A percentile compares a stretch with the other conserved stretches of the same genome.
phyloP scores from a whole-genome alignment of 2,329 filamentous ascomycete genomes.

The Cladorrhinum sp. region DNA sequence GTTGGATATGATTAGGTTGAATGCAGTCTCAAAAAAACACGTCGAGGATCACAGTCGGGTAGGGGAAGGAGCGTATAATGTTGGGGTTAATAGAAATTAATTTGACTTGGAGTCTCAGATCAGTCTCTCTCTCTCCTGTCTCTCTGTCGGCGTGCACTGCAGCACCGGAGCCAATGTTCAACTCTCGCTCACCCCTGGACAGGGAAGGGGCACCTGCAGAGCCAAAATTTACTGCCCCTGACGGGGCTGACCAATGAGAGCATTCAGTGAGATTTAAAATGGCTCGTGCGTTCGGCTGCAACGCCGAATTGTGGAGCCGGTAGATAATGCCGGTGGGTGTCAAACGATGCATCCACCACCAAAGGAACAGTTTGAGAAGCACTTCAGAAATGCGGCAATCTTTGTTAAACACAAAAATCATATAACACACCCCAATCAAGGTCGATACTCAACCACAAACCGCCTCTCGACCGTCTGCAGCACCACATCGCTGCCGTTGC shows the following conservation, averaged over 20 bases:
- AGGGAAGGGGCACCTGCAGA: constrained; percentile 13
- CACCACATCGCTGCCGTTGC: constrained; percentile 61
- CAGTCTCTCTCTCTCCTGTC: not conserved
- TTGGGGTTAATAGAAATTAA: too few relatives aligned
- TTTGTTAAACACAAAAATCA: too few relatives aligned
- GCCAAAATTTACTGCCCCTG: constrained; percentile 24
- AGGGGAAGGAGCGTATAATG: not conserved
- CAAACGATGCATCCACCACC: not conserved
- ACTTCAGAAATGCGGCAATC: not conserved
- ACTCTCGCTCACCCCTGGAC: not conserved
- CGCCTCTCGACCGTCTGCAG: constrained; percentile 73
- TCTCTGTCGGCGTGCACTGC: constrained; percentile 5
- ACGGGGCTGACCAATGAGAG: constrained; percentile 15
- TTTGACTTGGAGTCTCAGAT: too few relatives aligned
- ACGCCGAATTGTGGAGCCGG: not conserved
- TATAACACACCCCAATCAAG: constrained; percentile 9
- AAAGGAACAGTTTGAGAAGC: not conserved
- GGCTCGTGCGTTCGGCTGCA: constrained; percentile 11
- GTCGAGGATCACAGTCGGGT: not conserved
- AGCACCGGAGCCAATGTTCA: constrained; percentile 12
- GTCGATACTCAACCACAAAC: constrained; percentile 68
- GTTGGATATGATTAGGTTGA: not conserved
- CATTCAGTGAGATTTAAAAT: not conserved
- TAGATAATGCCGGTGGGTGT: not conserved
- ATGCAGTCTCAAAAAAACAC: not conserved